phyloP scores from a whole-genome alignment of 176 grass and related monocot species.

The Typha latifolia region DNA sequence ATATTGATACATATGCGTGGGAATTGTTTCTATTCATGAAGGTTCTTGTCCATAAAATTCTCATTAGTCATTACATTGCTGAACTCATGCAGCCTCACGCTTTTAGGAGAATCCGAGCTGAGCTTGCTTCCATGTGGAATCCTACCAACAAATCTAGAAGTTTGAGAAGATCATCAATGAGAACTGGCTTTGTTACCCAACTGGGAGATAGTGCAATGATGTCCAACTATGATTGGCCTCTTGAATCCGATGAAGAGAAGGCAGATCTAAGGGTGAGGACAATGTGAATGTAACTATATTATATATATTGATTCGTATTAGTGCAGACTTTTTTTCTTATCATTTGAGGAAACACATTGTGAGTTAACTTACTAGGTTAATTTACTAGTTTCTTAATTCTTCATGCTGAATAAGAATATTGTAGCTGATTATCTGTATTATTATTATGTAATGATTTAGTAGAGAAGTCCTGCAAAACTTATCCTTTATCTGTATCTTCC shows the following conservation, averaged over 20 bases:
- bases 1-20: too few species aligned
- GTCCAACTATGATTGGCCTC: constrained; percentile 37
- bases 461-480: too few species aligned
- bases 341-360: too few species aligned
- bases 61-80: constrained; percentile 8
- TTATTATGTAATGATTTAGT: too few species aligned
- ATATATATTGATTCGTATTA: too few species aligned
- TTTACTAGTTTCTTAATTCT: too few species aligned
- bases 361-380: too few species aligned
- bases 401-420: too few species aligned
- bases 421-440: too few species aligned
- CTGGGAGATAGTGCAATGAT: constrained; percentile 28
- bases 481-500: too few species aligned
- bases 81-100: constrained; percentile 51
- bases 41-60: not conserved
- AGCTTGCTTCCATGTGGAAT: constrained; percentile 93
- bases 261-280: constrained; percentile 53
- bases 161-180: constrained; percentile 58
- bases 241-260: constrained; percentile 41
- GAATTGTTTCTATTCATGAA: too few species aligned
- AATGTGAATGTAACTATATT: not conserved
- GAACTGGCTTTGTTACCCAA: constrained; percentile 45
- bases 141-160: constrained; percentile 49
- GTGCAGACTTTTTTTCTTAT: too few species aligned
- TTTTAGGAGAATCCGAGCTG: constrained; percentile 70